Conservation (phyloP, 306 rosid genomes). For the Cucurbita maxima region DNA sequence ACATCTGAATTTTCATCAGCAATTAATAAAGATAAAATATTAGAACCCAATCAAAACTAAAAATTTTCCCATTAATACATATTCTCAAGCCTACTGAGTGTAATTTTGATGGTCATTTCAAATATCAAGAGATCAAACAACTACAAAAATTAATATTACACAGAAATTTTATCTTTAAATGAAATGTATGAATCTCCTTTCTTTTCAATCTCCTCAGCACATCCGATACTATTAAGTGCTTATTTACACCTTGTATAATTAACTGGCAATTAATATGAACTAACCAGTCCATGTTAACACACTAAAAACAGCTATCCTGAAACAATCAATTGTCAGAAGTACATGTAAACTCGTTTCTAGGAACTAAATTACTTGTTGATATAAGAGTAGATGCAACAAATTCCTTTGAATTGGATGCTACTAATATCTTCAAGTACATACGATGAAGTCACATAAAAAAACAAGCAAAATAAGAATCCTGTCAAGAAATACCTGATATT, state of each 20-base stretch:
- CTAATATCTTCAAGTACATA: not conserved
- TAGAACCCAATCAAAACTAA: not conserved
- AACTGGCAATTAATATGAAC: not conserved
- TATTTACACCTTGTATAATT: not conserved
- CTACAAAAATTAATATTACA: not conserved
- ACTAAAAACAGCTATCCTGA: not conserved
- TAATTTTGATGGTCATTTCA: not conserved
- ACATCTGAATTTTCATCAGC: not conserved
- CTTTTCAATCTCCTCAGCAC: not conserved
- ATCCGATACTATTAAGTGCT: not conserved
- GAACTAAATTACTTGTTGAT: not conserved
- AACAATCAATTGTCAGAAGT: not conserved
- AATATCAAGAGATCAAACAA: not conserved
- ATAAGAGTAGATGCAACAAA: not conserved
- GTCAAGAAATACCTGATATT: slow-evolving; percentile 51
- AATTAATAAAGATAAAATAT: not conserved
- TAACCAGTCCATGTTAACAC: not conserved
- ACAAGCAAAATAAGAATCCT: not conserved
- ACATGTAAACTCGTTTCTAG: not conserved
- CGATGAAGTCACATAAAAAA: not conserved
- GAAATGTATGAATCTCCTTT: not conserved
- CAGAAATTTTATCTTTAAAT: not conserved
- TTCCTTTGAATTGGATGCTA: not conserved
- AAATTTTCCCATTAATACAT: not conserved
- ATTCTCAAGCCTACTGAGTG: not conserved